Evolutionary conservation across 495 filamentous ascomycete species (phyloP).

Genomic region (Tuber magnatum): DNA sequence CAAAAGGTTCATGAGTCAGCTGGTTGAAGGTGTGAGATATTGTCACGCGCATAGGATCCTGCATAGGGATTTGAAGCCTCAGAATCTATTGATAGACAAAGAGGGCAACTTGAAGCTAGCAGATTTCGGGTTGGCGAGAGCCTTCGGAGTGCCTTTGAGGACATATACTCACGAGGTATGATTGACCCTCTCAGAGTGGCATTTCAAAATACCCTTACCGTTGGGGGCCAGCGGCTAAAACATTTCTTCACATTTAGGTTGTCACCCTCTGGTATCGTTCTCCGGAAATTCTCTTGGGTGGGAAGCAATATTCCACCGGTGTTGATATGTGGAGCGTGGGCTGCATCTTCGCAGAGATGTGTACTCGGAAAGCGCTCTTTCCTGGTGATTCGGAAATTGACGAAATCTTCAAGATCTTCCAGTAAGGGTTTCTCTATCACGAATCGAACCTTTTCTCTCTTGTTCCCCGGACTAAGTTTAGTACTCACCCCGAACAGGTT

Average conservation of each 20-base stretch:
- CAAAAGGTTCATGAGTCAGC: conserved; percentile 94
- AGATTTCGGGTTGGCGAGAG: conserved; percentile 92
- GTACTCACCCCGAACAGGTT: conserved; percentile 49
- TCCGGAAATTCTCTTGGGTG: conserved; percentile 95
- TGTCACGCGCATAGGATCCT: conserved; percentile 93
- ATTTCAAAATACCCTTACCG: neutral
- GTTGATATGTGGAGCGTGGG: conserved; percentile 99
- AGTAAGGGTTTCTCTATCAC: conserved; percentile 49
- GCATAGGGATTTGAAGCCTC: conserved; percentile 94
- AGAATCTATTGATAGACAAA: conserved; percentile 90
- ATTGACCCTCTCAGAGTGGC: neutral
- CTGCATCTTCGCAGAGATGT: conserved; percentile 99
- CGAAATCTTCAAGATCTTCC: conserved; percentile 99
- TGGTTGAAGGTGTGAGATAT: conserved; percentile 84
- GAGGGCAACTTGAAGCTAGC: conserved; percentile 96
- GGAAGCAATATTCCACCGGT: conserved; percentile 94
- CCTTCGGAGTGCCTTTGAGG: conserved; percentile 90
- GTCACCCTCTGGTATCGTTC: conserved; percentile 97
- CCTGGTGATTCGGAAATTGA: conserved; percentile 98
- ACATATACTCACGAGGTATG: conserved; percentile 93
- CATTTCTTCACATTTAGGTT: conserved; percentile 50
- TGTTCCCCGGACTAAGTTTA: conserved; percentile 5
- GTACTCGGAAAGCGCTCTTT: conserved; percentile 93
- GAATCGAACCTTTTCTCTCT: conserved; percentile 8
- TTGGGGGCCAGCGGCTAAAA: neutral